Conservation (phyloP, 257 asterid genomes). For the Solanum habrochaites region DNA sequence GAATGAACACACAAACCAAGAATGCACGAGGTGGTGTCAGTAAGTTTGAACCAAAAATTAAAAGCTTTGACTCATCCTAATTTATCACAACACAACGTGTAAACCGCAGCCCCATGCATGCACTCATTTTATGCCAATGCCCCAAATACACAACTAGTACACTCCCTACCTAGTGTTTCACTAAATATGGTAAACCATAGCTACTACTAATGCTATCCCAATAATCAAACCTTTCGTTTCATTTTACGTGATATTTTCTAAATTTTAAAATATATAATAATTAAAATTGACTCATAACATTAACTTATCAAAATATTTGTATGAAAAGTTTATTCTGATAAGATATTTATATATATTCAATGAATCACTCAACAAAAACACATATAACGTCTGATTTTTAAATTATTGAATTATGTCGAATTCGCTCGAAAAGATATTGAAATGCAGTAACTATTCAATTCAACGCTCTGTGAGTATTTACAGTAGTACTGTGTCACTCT, state of each 20-base stretch:
- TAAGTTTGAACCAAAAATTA: background rate
- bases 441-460: background rate
- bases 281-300: background rate
- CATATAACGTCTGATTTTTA: fast-evolving
- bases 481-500: background rate
- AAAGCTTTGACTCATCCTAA: background rate
- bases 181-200: background rate
- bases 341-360: too few species aligned
- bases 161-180: background rate
- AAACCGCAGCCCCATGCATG: background rate
- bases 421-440: too few species aligned
- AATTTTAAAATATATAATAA: too few species aligned
- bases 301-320: background rate
- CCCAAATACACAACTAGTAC: background rate
- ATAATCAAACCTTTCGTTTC: fast-evolving
- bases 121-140: background rate
- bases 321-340: too few species aligned
- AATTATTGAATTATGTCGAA: fast-evolving
- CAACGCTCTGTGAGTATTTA: background rate
- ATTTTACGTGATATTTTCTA: too few species aligned
- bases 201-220: background rate
- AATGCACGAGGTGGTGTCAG: background rate
- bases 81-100: background rate
- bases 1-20: background rate
- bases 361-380: too few species aligned